These are phyloP conservation scores for Halteria grandinella DNA, from an alignment of 73 alveolate genomes.

Conservation along the genomic window DNA sequence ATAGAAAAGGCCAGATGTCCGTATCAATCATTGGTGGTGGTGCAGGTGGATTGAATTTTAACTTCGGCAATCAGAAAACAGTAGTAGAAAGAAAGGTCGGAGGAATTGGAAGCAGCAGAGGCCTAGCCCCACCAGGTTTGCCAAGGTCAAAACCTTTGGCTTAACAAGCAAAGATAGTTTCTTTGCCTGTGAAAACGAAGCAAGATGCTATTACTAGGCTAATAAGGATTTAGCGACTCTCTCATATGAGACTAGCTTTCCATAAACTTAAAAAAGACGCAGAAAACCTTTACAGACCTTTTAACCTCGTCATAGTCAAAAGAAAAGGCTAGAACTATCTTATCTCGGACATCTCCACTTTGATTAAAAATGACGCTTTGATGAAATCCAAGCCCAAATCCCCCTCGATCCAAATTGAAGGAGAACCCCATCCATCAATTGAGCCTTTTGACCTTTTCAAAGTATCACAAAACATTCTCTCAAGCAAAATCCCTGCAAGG, in stretches of 20 bases:
- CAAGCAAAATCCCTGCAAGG: not conserved
- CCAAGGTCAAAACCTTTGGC: not conserved
- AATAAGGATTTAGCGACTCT: not conserved
- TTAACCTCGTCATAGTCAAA: slow-evolving; percentile 27
- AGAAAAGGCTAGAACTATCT: slow-evolving; percentile 29
- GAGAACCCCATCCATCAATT: not conserved
- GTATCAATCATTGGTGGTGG: too few relatives aligned
- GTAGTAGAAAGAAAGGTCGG: not conserved
- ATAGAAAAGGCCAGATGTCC: too few relatives aligned
- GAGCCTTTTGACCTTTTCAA: slow-evolving; percentile 33
- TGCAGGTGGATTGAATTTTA: too few relatives aligned
- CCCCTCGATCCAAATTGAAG: not conserved
- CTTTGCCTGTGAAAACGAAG: not conserved
- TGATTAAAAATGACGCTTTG: not conserved
- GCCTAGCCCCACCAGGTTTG: slow-evolving; percentile 22
- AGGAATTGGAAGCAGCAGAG: slow-evolving; percentile 23
- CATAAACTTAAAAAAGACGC: not conserved
- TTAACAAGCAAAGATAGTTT: not conserved
- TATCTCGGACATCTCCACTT: slow-evolving; percentile 1
- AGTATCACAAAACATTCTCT: not conserved
- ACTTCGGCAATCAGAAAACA: not conserved
- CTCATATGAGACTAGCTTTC: not conserved
- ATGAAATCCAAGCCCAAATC: not conserved
- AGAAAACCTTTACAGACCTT: not conserved
- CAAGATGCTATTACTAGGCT: not conserved